Evolutionary conservation across 331 rosid species (phyloP), one percentile per base, ranked within the genome.

Genomic region (Cydonia oblonga): DNA sequence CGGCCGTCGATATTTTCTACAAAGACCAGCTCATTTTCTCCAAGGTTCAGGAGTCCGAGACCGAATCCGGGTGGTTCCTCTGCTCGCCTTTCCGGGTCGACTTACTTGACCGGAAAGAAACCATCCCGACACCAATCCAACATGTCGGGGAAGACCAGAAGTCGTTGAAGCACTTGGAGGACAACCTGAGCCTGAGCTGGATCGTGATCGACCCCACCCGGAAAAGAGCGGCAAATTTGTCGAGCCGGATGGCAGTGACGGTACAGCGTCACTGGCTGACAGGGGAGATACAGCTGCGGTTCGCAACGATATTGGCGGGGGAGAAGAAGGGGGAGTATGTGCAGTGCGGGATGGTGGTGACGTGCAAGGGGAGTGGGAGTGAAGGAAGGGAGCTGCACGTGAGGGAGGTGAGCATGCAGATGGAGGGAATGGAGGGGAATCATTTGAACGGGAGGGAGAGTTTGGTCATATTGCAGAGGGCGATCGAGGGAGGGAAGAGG

Each of bases 1-100:
- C 96, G 0, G 97, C 97, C 72, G 92, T 91, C 1, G 97, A 93
- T 69, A 42, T 93, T 11, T 80, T 62, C 61, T 88, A 87, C 82
- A 44, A 76, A 64, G 86, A 66, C n/a, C 72, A 65, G 32, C 81
- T 81, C 10, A 54, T 93, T 22, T 81, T 91, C 84, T 89, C 97
- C 2, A 83, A 78, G 11, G 76, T 85, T 35, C 73, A 76, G 0
- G 76, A 69, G 16, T 84, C 78, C 35, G 89, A 80, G 32, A 85
- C 92, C 3, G 64, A 53, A 4, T 69, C 87, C 25, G 79, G 76
- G 0, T 89, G 97, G 98, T 89, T 91, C 77, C 87, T 71, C 16
- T 63, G 53, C 59, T 84, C 96, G 10, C 98, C 97, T 0, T 82
- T 91, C 18, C 83, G 89, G 71, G 67, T 93, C 3, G 96, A 91